These are phyloP conservation scores for Solanum clarkiae DNA, from an alignment of 257 asterid genomes.

Conservation along the genomic window DNA sequence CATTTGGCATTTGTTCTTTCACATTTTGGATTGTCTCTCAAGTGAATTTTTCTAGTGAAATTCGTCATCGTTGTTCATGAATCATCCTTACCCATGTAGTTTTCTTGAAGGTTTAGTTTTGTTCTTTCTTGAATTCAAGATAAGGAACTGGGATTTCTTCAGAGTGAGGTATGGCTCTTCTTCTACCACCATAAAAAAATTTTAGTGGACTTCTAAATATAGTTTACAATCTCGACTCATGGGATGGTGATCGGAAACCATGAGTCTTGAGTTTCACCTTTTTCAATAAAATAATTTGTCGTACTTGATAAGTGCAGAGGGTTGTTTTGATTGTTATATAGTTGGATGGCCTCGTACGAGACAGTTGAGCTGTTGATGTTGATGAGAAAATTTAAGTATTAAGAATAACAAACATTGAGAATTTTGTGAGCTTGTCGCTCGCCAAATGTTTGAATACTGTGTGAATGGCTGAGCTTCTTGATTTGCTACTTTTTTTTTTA, in stretches of 20 bases:
- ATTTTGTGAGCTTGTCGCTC: not conserved
- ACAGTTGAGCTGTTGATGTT: not conserved
- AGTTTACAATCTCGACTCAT: not conserved
- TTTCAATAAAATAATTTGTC: not conserved
- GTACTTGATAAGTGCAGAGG: not conserved
- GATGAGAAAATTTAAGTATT: not conserved
- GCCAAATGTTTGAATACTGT: not conserved
- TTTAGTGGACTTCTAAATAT: not conserved
- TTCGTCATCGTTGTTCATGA: not conserved
- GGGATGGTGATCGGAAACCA: not conserved
- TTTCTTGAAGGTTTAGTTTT: not conserved
- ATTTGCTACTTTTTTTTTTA: not conserved
- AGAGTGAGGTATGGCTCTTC: not conserved
- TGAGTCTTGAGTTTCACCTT: not conserved
- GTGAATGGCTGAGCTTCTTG: not conserved
- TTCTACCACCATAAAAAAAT: not conserved
- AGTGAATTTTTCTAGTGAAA: not conserved
- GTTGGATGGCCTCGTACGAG: not conserved
- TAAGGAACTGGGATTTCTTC: not conserved
- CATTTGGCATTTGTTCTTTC: not conserved
- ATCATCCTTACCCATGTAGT: not conserved
- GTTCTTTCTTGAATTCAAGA: not conserved
- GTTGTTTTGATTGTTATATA: not conserved
- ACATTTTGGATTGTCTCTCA: not conserved
- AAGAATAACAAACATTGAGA: not conserved